phyloP scores from a whole-genome alignment of 495 filamentous ascomycete species.

The Xylaria acuta region DNA sequence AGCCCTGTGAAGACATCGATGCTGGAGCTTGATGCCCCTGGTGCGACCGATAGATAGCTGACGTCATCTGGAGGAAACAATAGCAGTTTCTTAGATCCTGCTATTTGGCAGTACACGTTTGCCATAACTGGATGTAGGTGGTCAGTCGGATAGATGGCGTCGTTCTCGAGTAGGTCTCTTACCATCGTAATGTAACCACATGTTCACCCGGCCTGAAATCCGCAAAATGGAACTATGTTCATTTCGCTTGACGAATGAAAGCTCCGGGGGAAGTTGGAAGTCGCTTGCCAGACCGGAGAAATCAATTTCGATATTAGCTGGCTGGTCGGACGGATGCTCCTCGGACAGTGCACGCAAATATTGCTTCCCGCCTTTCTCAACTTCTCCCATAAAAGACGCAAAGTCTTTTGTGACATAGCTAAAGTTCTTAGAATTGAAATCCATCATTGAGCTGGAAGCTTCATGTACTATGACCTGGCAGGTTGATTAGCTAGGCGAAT shows the following conservation, averaged over 20 bases:
- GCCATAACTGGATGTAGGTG: slow-evolving; percentile 70
- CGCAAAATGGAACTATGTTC: slow-evolving; percentile 82
- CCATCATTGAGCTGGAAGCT: slow-evolving; percentile 68
- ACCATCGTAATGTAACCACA: slow-evolving; percentile 95
- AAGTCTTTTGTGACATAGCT: slow-evolving; percentile 73
- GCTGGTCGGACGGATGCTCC: slow-evolving; percentile 68
- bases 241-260: slow-evolving; percentile 64
- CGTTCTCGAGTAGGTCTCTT: slow-evolving; percentile 36
- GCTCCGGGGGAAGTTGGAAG: slow-evolving; percentile 70
- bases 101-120: slow-evolving; percentile 83
- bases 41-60: slow-evolving; percentile 67
- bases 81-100: slow-evolving; percentile 71
- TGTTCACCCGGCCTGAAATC: slow-evolving; percentile 80
- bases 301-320: slow-evolving; percentile 71
- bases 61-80: slow-evolving; percentile 83
- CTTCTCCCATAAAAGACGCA: slow-evolving; percentile 68
- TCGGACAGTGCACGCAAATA: slow-evolving; percentile 80
- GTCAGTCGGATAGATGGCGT: slow-evolving; percentile 26
- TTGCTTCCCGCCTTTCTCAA: slow-evolving; percentile 63
- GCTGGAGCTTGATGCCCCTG: slow-evolving; percentile 81
- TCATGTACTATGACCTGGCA: slow-evolving; percentile 76
- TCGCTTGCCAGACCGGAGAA: slow-evolving; percentile 73
- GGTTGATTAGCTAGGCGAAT: slow-evolving; percentile 31
- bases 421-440: slow-evolving; percentile 85
- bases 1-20: slow-evolving; percentile 66